These are phyloP conservation scores for Chrysoporthe deuterocubensis DNA, from an alignment of 2,329 filamentous ascomycete genomes.

Conservation along the genomic window DNA sequence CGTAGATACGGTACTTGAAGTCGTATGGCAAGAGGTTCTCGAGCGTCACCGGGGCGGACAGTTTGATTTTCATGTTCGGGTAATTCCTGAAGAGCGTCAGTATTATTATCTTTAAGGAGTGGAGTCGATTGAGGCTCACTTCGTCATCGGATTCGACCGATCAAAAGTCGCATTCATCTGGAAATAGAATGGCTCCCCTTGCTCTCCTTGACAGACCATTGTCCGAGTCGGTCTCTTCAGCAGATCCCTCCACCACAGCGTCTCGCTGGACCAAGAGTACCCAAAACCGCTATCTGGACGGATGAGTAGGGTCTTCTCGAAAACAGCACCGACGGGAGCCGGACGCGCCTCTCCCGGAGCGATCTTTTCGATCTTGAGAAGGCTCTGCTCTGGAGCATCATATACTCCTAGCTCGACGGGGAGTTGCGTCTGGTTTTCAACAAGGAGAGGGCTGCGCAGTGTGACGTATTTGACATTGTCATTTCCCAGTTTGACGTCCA, in stretches of 20 bases:
- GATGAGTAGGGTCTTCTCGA: conserved; percentile 83
- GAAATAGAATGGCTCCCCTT: conserved; percentile 92
- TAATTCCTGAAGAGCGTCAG: conserved; percentile 66
- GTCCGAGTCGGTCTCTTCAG: conserved; percentile 83
- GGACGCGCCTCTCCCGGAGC: conserved; percentile 87
- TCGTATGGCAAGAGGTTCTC: conserved; percentile 96
- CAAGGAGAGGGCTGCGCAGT: conserved; percentile 84
- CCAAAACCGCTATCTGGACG: conserved; percentile 95
- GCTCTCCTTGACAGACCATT: conserved; percentile 85
- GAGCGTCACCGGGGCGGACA: conserved; percentile 90
- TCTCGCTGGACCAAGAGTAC: conserved; percentile 91
- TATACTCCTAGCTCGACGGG: conserved; percentile 93
- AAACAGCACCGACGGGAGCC: conserved; percentile 89
- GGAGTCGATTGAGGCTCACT: conserved; percentile 47
- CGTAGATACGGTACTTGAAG: conserved; percentile 99
- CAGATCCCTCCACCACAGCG: conserved; percentile 90
- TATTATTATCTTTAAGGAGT: not conserved
- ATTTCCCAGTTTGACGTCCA: conserved; percentile 86
- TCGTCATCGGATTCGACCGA: conserved; percentile 79
- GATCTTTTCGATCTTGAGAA: conserved; percentile 98
- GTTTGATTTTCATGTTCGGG: conserved; percentile 90
- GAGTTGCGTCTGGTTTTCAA: conserved; percentile 97
- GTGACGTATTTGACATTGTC: conserved; percentile 99
- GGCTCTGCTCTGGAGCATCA: conserved; percentile 81
- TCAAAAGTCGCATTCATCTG: conserved; percentile 89